Evolutionary conservation across 2,329 filamentous ascomycete genomes (phyloP), one percentile per base, ranked within the genome.

Genomic region (Talaromyces rugulosus): DNA sequence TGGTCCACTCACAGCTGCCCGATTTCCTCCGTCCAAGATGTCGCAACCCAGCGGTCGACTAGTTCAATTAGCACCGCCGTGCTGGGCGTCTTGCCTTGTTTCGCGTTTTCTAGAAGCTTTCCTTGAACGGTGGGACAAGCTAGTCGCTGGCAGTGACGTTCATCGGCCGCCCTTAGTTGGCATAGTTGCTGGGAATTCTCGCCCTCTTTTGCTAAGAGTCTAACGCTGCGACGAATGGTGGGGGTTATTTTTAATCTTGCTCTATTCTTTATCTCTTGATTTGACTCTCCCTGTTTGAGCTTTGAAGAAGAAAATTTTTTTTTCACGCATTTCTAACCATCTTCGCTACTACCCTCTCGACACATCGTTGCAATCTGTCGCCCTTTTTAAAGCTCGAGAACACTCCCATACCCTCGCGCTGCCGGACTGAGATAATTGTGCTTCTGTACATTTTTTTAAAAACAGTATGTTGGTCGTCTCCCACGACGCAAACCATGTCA

Each of bases 71-170:
- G 42, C 23, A 55, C 28, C 59, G 59, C 56, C 57, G 56, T 42
- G 52, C 44, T 59, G 30, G 56, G 42, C 34, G 44, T 47, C 55
- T 56, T 12, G 36, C 50, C 54, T 42, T 31, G 61, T 62, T 62
- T 59, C 56, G 36, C 40, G 56, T 52, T 59, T 62, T 62, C 61
- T 62, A 57, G 61, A 62, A 62, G 51, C 56, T 58, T 62, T 56
- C 61, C 52, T 42, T 27, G 59, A 62, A 55, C 31, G 54, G 56
- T 23, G 42, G 42, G 51, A 40, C 23, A 18, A 11, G 42, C 42
- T 18, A 5, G 12, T 4, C 12, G 31, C 16, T 31, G 40, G 31
- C 27, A 36, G 61, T 59, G 61, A 62, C 52, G 56, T 59, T 56
- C 42, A 23, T 60, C 28, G 36, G 16, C 36, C 36, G 42, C 31